Evolutionary conservation across 495 filamentous ascomycete species (phyloP), one percentile per base, ranked within the genome.

Genomic region (Mytilinidion resinicola): DNA sequence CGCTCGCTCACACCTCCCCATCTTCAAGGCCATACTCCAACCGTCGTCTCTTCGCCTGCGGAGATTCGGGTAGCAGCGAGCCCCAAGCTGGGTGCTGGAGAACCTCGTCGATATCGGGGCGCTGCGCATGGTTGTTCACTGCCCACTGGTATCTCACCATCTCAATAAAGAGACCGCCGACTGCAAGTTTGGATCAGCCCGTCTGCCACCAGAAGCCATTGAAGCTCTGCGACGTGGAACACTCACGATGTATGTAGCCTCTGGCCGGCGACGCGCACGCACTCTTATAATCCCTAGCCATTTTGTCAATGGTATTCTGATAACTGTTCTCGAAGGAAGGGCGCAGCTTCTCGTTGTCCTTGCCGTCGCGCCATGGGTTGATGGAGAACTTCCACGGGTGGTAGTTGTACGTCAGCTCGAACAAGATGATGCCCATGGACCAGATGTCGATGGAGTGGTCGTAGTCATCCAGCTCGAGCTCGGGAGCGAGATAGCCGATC

Each of bases 391-490:
- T 53, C 43, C 41, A 62, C 10, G 60, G 60, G 60, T 62, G 46
- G 17, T 51, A 43, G 46, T 37, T 37, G 20, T 62, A 61, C 57
- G 49, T 59, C 46, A 65, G 30, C 46, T 53, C 25, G 47, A 52
- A 51, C 35, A 55, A 50, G 52, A 65, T 46, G 43, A 65, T 53
- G 10, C 53, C 59, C 53, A 54, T 56, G 21, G 62, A 33, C 62
- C 59, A 65, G 42, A 65, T 57, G 54, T 65, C 62, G 47, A 65
- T 50, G 19, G 58, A 44, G 25, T 62, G 35, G 44, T 57, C 59
- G 38, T 61, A 65, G 11, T 48, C 36, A 35, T 39, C 42, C 44
- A 53, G 34, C 39, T 65, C 62, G 17, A 57, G 59, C 57, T 65
- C 59, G 8, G 62, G 62, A 48, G 62, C 59, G 20, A 62, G 39